Conservation (phyloP, 345 rosid genomes). For the Pistacia integerrima region DNA sequence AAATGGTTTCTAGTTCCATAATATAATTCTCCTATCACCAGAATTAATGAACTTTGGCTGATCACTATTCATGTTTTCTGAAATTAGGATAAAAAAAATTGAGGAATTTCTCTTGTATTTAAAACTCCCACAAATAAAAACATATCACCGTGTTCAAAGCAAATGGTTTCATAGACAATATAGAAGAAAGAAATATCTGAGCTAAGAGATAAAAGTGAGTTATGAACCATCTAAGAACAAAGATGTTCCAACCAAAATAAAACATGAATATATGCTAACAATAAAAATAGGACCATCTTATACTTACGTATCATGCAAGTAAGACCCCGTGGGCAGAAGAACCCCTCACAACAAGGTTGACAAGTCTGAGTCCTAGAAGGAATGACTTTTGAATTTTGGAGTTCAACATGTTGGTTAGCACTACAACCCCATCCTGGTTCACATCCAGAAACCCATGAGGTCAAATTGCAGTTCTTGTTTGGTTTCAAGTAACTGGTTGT, state of each 20-base stretch:
- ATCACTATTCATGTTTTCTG: no score
- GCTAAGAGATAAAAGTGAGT: not conserved
- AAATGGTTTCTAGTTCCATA: no score
- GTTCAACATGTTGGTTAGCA: constrained; percentile 41
- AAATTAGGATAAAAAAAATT: no score
- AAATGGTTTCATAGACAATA: not conserved
- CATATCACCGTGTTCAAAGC: not conserved
- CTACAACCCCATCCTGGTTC: constrained; percentile 95
- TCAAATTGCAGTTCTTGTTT: constrained; percentile 77
- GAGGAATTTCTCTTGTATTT: no score
- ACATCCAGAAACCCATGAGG: constrained; percentile 77
- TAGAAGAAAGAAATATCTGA: not conserved
- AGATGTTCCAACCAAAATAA: not conserved
- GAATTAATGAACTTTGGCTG: no score
- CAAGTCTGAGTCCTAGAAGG: constrained; percentile 67
- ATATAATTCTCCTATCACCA: no score
- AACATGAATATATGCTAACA: not conserved
- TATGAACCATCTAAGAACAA: not conserved
- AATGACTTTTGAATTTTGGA: constrained; percentile 44
- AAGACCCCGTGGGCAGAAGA: constrained; percentile 90
- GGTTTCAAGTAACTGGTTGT: constrained; percentile 48
- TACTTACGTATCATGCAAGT: constrained; percentile 97
- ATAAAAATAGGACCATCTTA: not conserved
- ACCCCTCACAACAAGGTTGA: constrained; percentile 94
- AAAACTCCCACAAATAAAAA: no score